Evolutionary conservation across 2,329 filamentous ascomycete species (phyloP).

Genomic region (Talaromyces funiculosus): DNA sequence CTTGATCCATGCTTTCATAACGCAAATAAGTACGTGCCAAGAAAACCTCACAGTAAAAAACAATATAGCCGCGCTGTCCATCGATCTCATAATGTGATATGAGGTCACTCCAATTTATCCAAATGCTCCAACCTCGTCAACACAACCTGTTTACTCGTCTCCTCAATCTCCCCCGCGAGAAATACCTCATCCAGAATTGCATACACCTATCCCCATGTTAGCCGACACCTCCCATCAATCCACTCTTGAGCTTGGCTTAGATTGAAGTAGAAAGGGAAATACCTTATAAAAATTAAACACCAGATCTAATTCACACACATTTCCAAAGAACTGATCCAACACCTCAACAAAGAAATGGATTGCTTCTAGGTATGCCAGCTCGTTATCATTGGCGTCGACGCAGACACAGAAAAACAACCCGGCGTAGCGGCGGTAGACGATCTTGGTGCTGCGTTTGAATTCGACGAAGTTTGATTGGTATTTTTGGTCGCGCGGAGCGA

Average conservation of each 20-base stretch:
- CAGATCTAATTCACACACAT: conserved; percentile 95
- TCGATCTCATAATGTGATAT: neutral
- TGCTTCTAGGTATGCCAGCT: conserved; percentile 91
- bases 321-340: conserved; percentile 96
- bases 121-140: conserved; percentile 89
- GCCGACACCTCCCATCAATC: neutral
- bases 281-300: conserved; percentile 68
- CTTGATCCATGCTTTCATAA: conserved; percentile 1
- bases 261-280: neutral
- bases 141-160: conserved; percentile 97
- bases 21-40: conserved; percentile 4
- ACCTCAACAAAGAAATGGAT: conserved; percentile 99
- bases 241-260: no score
- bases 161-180: conserved; percentile 93
- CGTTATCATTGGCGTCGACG: conserved; percentile 98
- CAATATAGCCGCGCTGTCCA: neutral
- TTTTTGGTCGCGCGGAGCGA: conserved; percentile 95
- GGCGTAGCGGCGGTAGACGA: conserved; percentile 95
- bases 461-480: conserved; percentile 99
- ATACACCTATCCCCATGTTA: conserved; percentile 61
- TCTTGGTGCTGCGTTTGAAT: conserved; percentile 65
- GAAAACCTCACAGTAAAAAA: neutral
- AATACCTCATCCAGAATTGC: conserved; percentile 98
- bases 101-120: conserved; percentile 84
- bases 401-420: conserved; percentile 99